Evolutionary conservation across 345 rosid genomes (phyloP), one percentile per base, ranked within the genome.

Genomic region (Moricandia moricandioides): DNA sequence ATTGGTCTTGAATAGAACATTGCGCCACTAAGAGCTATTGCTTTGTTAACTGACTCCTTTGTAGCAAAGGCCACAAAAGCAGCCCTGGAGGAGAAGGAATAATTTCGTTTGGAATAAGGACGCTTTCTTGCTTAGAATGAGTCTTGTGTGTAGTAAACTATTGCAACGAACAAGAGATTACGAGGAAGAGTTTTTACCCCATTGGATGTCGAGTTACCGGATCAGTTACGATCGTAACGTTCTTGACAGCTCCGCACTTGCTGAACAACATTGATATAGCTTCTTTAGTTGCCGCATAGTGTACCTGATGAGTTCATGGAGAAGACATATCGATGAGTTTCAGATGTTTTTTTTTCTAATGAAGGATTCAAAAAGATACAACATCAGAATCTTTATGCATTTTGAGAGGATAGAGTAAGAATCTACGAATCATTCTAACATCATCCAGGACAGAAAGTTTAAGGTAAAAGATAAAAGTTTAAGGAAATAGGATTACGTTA

Each of bases 41-140:
- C 85, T 62, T 73, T 81, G 55, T 70, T 54, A 40, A 61, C 77
- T 12, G 80, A 82, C 57, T 82, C 84, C 59, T 66, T 67, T 47
- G 75, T 62, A 51, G 75, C 78, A 70, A 80, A 84, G 27, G 81
- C 71, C 65, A 82, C 74, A 62, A 75, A 78, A 64, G 81, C 85
- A 78, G 78, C 59, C 35, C 81, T 82, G 68, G 21, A 57, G 64
- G 21, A 57, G 51, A 62, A 51, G 6, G 8, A 71, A 76, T 4
- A 21, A n/a, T n/a, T 11, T 47, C 30, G 0, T 24, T 13, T 12
- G 33, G 8, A 11, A 16, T 69, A 18, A 40, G 35, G 30, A 60
- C 9, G 17, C 9, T 18, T 60, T 45, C 30, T 69, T 65, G 57
- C 39, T 35, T 62, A 45, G 21, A 64, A 64, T 30, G 58, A 33